These are phyloP conservation scores for Carex littledalei DNA, from an alignment of 176 grass and related monocot genomes.

Conservation along the genomic window DNA sequence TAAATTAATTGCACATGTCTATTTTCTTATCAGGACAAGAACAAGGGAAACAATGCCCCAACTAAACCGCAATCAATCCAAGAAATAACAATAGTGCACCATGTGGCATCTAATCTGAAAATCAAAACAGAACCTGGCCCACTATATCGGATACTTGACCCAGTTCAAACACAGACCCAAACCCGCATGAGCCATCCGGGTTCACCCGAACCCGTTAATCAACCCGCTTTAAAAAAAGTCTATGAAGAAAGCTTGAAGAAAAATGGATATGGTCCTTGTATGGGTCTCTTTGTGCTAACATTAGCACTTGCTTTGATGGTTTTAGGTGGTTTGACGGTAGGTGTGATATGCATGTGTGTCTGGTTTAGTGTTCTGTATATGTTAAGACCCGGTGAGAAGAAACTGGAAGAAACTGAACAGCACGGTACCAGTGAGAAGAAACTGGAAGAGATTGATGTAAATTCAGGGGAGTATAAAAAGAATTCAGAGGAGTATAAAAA, in stretches of 20 bases:
- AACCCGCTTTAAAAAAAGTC: not conserved
- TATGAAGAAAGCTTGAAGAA: not conserved
- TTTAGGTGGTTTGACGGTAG: conserved; percentile 9
- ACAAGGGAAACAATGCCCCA: conserved; percentile 2
- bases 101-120: conserved; percentile 2
- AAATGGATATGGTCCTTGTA: conserved; percentile 6
- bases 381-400: not conserved
- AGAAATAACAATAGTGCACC: not conserved
- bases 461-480: conserved; percentile 16
- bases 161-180: not conserved
- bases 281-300: conserved; percentile 15
- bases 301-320: conserved; percentile 7
- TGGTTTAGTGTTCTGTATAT: conserved; percentile 22
- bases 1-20: not conserved
- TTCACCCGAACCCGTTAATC: not conserved
- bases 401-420: not conserved
- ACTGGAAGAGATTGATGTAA: conserved; percentile 4
- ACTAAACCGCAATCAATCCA: conserved; percentile 16
- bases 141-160: conserved; percentile 12
- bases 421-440: not conserved
- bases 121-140: not conserved
- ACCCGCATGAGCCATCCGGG: conserved; percentile 11
- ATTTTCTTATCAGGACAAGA: conserved; percentile 23
- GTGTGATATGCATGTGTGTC: conserved; percentile 3
- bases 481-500: conserved; percentile 19